These are phyloP conservation scores for Bifiguratus adelaidae DNA, from an alignment of 192 early-diverging fungal genomes.

Conservation along the genomic window DNA sequence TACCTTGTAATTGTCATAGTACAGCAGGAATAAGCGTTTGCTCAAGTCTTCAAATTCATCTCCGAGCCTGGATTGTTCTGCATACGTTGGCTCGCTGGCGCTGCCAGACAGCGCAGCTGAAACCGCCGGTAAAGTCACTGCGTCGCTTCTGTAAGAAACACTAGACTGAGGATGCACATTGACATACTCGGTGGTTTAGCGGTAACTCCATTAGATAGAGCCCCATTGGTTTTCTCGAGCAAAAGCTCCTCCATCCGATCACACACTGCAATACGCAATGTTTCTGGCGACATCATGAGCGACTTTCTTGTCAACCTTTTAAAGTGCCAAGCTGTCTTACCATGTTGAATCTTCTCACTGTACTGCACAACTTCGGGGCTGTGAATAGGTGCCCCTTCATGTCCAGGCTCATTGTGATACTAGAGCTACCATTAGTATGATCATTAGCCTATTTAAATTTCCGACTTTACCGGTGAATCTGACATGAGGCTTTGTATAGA, in stretches of 20 bases:
- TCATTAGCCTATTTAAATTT: too few relatives aligned
- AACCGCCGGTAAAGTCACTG: too few relatives aligned
- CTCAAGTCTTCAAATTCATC: constrained; percentile 40
- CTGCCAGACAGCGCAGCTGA: too few relatives aligned
- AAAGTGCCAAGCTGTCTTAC: too few relatives aligned
- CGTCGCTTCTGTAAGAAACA: too few relatives aligned
- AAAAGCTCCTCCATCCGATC: too few relatives aligned
- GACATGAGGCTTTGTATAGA: constrained; percentile 52
- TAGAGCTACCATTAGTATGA: too few relatives aligned
- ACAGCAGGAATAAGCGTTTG: constrained; percentile 43
- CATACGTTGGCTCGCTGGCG: constrained; percentile 25
- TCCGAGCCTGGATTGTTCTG: constrained; percentile 18
- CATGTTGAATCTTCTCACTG: constrained; percentile 51
- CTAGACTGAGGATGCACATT: too few relatives aligned
- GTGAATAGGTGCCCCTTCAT: constrained; percentile 36
- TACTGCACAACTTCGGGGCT: constrained; percentile 21
- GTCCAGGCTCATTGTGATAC: constrained; percentile 55
- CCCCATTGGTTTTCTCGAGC: too few relatives aligned
- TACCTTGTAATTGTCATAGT: constrained; percentile 41
- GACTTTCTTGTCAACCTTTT: too few relatives aligned
- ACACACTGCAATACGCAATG: constrained; percentile 44
- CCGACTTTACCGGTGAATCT: constrained; percentile 37
- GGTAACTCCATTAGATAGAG: too few relatives aligned
- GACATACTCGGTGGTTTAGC: too few relatives aligned
- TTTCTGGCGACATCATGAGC: constrained; percentile 32